Evolutionary conservation across 345 rosid species (phyloP), one percentile per base, ranked within the genome.

Genomic region (Salix arbutifolia): DNA sequence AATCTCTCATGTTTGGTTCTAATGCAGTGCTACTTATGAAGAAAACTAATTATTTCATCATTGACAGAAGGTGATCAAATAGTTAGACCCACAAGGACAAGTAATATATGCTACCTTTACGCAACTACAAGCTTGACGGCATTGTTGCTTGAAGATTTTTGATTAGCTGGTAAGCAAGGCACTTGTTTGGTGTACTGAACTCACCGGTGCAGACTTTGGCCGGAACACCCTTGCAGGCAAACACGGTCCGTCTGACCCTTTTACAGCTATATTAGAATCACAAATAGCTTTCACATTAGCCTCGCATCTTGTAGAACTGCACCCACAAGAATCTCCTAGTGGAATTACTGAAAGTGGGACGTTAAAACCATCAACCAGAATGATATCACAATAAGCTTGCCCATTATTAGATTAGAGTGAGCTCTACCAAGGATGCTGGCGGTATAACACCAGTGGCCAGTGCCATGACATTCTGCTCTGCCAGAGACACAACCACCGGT

Each of bases 201-300:
- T 30, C 74, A 50, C 86, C 89, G 9, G 85, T 82, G 61, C 90
- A 86, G 53, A 86, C 25, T 81, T 75, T 2, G 89, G 88, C 71
- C 76, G 67, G 58, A 84, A 89, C 89, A 48, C 92, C 84, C 48
- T 78, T 87, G 74, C 90, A 89, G 18, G 85, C 90, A 31, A 86
- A 84, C 11, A 83, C 84, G 28, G 21, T 42, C 83, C 82, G 1
- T 77, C 60, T 19, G 60, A 53, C 30, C 69, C 26, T 38, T 69
- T 77, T 62, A 83, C 81, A 37, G 79, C 85, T 38, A 84, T 73
- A 21, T 76, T 83, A 23, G 26, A 72, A 1, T 90, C 90, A 40
- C 90, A 87, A 69, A 72, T 80, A 31, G 33, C 33, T 31, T 31
- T 31, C 5, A 31, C 33, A 31, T 31, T 31, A 4, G 33, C 33